Conservation (phyloP, 306 rosid genomes). For the Carpinus viminea region DNA sequence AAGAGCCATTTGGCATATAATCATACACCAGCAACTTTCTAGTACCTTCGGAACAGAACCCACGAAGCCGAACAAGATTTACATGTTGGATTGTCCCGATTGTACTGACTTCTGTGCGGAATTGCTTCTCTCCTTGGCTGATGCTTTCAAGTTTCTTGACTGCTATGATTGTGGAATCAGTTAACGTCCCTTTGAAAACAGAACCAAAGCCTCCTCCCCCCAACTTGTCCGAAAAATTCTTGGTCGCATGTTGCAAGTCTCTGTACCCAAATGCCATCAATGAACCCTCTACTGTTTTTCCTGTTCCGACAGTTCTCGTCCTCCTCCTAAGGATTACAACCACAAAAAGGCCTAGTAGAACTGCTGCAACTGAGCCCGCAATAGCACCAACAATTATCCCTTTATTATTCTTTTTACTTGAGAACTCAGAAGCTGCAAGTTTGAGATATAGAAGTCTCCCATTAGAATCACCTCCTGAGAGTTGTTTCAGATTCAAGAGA, state of each 20-base stretch:
- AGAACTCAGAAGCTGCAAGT: constrained; percentile 80
- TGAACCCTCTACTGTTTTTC: constrained; percentile 66
- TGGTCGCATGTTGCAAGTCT: constrained; percentile 79
- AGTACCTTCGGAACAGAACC: too few species aligned
- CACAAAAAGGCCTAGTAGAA: constrained; percentile 37
- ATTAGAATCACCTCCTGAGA: constrained; percentile 28
- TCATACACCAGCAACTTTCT: background rate
- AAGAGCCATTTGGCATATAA: constrained; percentile 21
- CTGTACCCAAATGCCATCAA: constrained; percentile 68
- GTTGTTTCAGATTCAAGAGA: constrained; percentile 55
- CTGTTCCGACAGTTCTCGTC: constrained; percentile 33
- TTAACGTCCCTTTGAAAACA: constrained; percentile 75
- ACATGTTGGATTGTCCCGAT: too few species aligned
- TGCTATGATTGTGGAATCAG: constrained; percentile 69
- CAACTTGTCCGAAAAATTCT: constrained; percentile 80
- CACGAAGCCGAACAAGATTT: too few species aligned
- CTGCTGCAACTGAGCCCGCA: constrained; percentile 41
- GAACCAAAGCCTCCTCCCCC: constrained; percentile 97
- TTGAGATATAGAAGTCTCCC: constrained; percentile 49
- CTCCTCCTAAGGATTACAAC: constrained; percentile 40
- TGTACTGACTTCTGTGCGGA: too few species aligned
- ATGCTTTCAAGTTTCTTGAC: constrained; percentile 21
- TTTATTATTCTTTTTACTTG: constrained; percentile 32
- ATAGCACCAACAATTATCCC: constrained; percentile 42
- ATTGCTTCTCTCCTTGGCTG: too few species aligned